phyloP scores from a whole-genome alignment of 169 alveolate genomes.

The Cryptosporidium sp. region DNA sequence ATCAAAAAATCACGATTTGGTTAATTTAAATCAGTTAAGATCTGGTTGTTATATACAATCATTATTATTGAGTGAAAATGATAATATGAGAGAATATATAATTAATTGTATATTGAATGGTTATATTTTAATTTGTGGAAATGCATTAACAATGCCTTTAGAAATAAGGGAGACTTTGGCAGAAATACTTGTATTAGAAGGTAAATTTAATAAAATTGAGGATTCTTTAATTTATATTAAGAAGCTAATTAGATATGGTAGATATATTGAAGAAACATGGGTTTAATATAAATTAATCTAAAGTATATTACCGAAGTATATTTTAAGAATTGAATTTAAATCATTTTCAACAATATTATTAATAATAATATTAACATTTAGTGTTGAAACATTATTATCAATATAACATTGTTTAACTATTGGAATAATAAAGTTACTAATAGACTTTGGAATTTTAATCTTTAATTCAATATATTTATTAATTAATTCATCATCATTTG shows the following conservation, averaged over 20 bases:
- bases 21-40: constrained; percentile 16
- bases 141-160: constrained; percentile 68
- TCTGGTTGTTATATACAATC: constrained; percentile 67
- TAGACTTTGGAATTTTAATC: constrained; percentile 1
- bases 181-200: constrained; percentile 3
- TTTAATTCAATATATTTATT: constrained; percentile 18
- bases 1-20: background rate
- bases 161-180: constrained; percentile 67
- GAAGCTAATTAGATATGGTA: constrained; percentile 57
- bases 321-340: background rate
- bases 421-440: constrained; percentile 18
- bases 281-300: background rate
- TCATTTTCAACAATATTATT: background rate
- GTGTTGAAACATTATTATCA: background rate
- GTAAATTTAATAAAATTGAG: constrained; percentile 38
- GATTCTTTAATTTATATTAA: constrained; percentile 39
- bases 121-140: constrained; percentile 55
- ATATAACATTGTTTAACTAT: background rate
- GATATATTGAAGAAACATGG: constrained; percentile 75
- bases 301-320: constrained; percentile 12
- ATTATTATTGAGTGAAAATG: constrained; percentile 8
- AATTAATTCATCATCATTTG: background rate
- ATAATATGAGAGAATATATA: constrained; percentile 1
- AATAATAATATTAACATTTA: constrained; percentile 1
- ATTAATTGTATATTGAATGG: constrained; percentile 47